These are phyloP conservation scores for Didymella sp. DNA, from an alignment of 2,329 filamentous ascomycete genomes.

Conservation along the genomic window DNA sequence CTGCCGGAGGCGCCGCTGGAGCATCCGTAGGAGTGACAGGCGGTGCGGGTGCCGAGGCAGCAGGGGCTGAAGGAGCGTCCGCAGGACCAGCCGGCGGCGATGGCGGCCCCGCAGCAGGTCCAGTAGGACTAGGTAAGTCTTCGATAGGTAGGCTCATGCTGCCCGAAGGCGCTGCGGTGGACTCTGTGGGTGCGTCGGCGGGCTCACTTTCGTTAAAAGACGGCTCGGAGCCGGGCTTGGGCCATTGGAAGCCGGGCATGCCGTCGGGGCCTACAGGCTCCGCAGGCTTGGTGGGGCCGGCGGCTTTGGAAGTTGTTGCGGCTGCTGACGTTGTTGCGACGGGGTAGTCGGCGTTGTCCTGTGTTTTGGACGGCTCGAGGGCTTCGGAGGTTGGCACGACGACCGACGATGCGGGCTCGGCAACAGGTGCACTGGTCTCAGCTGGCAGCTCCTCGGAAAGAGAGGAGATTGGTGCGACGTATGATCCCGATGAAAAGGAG, in stretches of 20 bases:
- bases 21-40: constrained; percentile 5
- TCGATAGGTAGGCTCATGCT: constrained; percentile 6
- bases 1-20: constrained; percentile 10
- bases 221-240: constrained; percentile 7
- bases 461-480: constrained; percentile 3
- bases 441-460: background rate
- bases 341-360: background rate
- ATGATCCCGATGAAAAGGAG: constrained; percentile 7
- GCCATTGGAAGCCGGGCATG: constrained; percentile 37
- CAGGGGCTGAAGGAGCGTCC: background rate
- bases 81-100: background rate
- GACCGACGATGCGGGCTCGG: background rate
- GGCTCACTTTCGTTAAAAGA: constrained; percentile 13
- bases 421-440: constrained; percentile 3
- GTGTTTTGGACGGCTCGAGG: constrained; percentile 10
- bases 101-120: background rate
- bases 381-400: constrained; percentile 8
- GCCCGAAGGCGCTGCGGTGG: constrained; percentile 13
- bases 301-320: constrained; percentile 10
- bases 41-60: background rate
- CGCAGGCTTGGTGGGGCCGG: constrained; percentile 13
- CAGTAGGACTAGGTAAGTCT: background rate
- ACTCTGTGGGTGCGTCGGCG: background rate
- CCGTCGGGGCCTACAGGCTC: constrained; percentile 15
- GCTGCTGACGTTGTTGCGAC: constrained; percentile 13